phyloP scores from a whole-genome alignment of 768 basidiomycete species.

The Hygrocybe coccinea region DNA sequence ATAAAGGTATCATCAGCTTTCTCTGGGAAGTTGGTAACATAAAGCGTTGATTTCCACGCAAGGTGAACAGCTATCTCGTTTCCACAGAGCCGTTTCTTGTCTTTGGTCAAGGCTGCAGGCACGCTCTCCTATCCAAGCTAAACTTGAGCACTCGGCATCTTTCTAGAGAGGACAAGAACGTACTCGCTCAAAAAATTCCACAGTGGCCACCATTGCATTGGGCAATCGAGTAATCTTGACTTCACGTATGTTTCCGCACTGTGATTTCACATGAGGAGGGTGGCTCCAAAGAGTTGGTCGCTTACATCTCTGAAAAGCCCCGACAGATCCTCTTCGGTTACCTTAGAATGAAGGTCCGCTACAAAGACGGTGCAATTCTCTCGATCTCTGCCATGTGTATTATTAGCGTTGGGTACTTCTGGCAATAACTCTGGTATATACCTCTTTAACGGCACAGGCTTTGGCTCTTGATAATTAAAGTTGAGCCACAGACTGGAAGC shows the following conservation, averaged over 20 bases:
- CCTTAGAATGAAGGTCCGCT: constrained; percentile 54
- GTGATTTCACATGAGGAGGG: not conserved
- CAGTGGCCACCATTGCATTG: constrained; percentile 66
- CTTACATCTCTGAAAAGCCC: constrained; percentile 80
- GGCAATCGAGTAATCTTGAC: constrained; percentile 67
- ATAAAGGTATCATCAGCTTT: constrained; percentile 71
- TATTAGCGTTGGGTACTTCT: not conserved
- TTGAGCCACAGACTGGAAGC: not conserved
- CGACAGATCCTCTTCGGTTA: constrained; percentile 61
- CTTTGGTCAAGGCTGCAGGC: constrained; percentile 85
- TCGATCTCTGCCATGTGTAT: constrained; percentile 62
- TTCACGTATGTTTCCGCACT: constrained; percentile 89
- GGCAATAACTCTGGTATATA: constrained; percentile 18
- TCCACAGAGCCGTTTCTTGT: constrained; percentile 80
- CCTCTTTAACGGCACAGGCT: constrained; percentile 55
- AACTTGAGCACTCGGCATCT: not conserved
- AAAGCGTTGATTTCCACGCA: constrained; percentile 91
- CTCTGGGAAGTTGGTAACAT: constrained; percentile 94
- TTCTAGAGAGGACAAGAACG: constrained; percentile 14
- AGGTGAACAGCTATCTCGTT: constrained; percentile 81
- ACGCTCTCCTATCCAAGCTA: constrained; percentile 56
- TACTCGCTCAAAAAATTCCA: constrained; percentile 78
- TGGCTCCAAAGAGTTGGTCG: constrained; percentile 4
- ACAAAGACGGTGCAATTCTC: constrained; percentile 93
- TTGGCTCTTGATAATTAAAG: constrained; percentile 31